phyloP scores from a whole-genome alignment of 2,329 filamentous ascomycete genomes.

The Penicillium sp. region DNA sequence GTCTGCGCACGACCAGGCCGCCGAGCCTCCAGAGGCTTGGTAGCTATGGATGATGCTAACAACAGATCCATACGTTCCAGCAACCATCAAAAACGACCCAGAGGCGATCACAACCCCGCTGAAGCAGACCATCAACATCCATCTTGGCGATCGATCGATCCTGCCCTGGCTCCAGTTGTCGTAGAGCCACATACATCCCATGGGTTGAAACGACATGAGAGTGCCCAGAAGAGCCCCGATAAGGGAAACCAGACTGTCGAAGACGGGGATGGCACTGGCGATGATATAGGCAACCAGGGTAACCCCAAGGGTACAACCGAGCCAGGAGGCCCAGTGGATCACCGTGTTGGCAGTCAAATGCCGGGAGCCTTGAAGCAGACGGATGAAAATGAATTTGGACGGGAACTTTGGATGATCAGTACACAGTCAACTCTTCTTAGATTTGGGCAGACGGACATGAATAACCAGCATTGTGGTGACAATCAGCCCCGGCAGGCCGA shows the following conservation, averaged over 20 bases:
- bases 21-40: constrained; percentile 34
- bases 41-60: constrained; percentile 42
- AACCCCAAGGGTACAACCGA: constrained; percentile 21
- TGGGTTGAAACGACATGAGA: constrained; percentile 27
- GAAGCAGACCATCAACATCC: constrained; percentile 23
- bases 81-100: constrained; percentile 46
- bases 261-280: constrained; percentile 28
- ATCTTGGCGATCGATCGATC: constrained; percentile 12
- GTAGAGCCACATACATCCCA: constrained; percentile 47
- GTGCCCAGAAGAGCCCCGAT: constrained; percentile 27
- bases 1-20: constrained; percentile 46
- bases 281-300: constrained; percentile 26
- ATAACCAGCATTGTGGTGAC: constrained; percentile 26
- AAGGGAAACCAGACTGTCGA: constrained; percentile 25
- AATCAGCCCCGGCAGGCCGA: constrained; percentile 35
- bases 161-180: constrained; percentile 38
- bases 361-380: constrained; percentile 22
- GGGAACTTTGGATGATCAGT: constrained; percentile 14
- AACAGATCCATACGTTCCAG: constrained; percentile 47
- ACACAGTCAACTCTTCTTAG: neutral
- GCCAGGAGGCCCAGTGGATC: constrained; percentile 26
- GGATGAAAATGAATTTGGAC: constrained; percentile 25
- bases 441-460: constrained; percentile 21
- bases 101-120: constrained; percentile 35
- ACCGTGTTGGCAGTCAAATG: constrained; percentile 22